phyloP scores from a whole-genome alignment of 2,329 filamentous ascomycete species.

The Calonectria ilicicola region DNA sequence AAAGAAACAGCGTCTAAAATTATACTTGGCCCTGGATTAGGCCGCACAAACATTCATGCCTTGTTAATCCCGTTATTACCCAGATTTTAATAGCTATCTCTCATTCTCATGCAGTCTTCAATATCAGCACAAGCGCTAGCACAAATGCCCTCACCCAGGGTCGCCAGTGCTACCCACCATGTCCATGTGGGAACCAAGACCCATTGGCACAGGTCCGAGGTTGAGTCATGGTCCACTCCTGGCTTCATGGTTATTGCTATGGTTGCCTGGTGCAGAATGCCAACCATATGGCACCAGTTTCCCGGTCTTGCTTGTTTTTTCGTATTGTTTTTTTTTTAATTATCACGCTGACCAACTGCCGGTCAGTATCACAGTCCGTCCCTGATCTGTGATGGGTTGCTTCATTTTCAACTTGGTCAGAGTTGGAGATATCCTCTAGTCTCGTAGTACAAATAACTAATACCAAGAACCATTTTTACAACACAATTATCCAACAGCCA shows the following conservation, averaged over 20 bases:
- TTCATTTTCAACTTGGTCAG: not conserved
- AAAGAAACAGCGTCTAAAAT: not conserved
- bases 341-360: not conserved
- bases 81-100: no score
- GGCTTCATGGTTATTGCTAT: not conserved
- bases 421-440: not conserved
- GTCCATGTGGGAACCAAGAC: not conserved
- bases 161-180: not conserved
- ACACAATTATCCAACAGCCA: not conserved
- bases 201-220: not conserved
- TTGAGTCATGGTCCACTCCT: not conserved
- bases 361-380: not conserved
- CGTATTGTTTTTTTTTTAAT: not conserved
- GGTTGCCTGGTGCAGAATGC: not conserved
- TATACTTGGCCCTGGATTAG: not conserved
- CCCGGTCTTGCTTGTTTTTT: not conserved
- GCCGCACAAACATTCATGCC: slow-evolving; percentile 6
- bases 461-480: not conserved
- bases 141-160: not conserved
- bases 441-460: not conserved
- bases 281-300: not conserved
- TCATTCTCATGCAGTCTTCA: not conserved
- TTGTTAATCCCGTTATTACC: not conserved
- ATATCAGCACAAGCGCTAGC: not conserved
- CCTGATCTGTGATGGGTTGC: not conserved